Base-by-base conservation (phyloP, 805 yeast species). In the Candida wancherniae region DNA sequence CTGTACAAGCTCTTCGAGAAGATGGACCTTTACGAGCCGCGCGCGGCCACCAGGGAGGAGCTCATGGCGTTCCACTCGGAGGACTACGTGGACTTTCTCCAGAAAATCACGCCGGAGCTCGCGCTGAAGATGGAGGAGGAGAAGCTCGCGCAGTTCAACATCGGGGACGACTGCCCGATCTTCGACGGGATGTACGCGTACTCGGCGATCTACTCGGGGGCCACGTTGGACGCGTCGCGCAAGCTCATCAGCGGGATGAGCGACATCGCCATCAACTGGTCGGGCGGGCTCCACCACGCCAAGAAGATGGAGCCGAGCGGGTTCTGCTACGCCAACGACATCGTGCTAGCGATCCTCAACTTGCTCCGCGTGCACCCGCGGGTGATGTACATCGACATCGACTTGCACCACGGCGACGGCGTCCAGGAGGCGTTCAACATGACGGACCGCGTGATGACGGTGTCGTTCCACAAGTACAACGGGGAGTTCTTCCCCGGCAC, bases 401-500 rank as follows among this genome's bases (percentile, higher is more conserved):
- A 90, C 57, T 74, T 90, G 9, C 97, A 90, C 57, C 97, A 90
- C 53, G 97, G 97, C 26, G 97, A 90, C 58, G 97, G 97, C 43
- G 97, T 90, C 12, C 95, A 90, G 57, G 97, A 90, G 58, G 97
- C 97, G 1, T 90, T 90, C 52, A 84, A 90, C 61, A 75, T 92
- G 11, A 84, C 96, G 2, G 97, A 88, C 57, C 67, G 97, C 38
- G 97, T 88, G 26, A 87, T 88, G 96, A 88, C 97, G 1, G 88
- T 88, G 45, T 82, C 94, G 8, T 88, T 88, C 69, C 97, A 88
- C 68, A 90, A 87, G 60, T 90, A 80, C 57, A 75, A 75, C 47
- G 97, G 97, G 13, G 92, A 86, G 57, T 90, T 86, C 54, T 90
- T 90, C 71, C 98, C 98, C 3, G 97, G 96, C 9, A 90, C 98